Evolutionary conservation across 1,284 basidiomycete species (phyloP).

Genomic region (Apiotrichum porosum): DNA sequence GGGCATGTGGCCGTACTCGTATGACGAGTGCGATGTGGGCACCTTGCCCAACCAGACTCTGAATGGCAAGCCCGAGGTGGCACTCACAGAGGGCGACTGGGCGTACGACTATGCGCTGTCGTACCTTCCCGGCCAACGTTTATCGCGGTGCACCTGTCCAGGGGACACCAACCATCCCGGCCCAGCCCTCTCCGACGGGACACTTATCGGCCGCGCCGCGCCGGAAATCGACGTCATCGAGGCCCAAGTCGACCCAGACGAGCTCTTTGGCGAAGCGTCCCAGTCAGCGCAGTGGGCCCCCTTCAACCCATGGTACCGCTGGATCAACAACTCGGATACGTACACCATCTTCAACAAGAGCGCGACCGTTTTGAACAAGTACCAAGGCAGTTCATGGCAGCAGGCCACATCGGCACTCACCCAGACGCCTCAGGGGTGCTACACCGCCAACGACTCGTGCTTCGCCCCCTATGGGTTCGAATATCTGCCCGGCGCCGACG

Average conservation of each 20-base stretch:
- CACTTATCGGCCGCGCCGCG: slow-evolving; percentile 71
- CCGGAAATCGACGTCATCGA: slow-evolving; percentile 84
- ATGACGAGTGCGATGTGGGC: slow-evolving; percentile 53
- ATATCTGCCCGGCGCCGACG: slow-evolving; percentile 56
- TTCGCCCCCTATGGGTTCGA: slow-evolving; percentile 62
- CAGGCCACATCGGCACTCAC: slow-evolving; percentile 53
- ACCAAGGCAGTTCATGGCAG: slow-evolving; percentile 57
- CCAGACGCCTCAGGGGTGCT: slow-evolving; percentile 41
- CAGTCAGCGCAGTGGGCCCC: slow-evolving; percentile 47
- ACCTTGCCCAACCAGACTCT: slow-evolving; percentile 56
- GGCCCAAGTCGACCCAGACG: slow-evolving; percentile 52
- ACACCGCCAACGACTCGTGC: slow-evolving; percentile 49
- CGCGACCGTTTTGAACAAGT: slow-evolving; percentile 54
- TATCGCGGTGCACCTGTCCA: slow-evolving; percentile 74
- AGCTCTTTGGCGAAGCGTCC: slow-evolving; percentile 25
- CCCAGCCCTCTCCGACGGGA: slow-evolving; percentile 60
- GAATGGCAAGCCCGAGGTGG: slow-evolving; percentile 33
- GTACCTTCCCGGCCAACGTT: slow-evolving; percentile 74
- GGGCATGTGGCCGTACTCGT: slow-evolving; percentile 54
- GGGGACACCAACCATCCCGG: slow-evolving; percentile 70
- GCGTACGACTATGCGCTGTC: slow-evolving; percentile 44
- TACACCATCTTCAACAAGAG: slow-evolving; percentile 51
- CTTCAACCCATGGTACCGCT: slow-evolving; percentile 42
- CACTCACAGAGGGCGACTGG: slow-evolving; percentile 29
- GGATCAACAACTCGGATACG: slow-evolving; percentile 45